Base-by-base conservation (phyloP, 1,284 basidiomycete species). In the Rhodotorula sp. region DNA sequence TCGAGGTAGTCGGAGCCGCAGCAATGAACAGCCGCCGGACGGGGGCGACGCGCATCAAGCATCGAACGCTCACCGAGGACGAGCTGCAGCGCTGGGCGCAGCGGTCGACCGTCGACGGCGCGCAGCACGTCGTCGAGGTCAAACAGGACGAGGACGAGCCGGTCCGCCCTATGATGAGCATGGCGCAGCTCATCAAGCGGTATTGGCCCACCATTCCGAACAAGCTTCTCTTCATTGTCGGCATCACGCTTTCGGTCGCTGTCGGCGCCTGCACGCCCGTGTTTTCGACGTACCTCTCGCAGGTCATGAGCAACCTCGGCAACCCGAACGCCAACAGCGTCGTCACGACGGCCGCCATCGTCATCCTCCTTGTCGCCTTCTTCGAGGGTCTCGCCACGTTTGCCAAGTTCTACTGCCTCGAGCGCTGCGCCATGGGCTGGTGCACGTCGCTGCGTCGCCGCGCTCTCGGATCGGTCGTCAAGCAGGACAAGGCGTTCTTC, bases 401-500 rank as follows among this genome's bases (percentile, higher is more conserved):
- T 10, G 78, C 87, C 73, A 91, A 92, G 82, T 91, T 89, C 81
- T 88, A 88, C 78, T 80, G 90, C 69, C 88, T 93, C 84, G 91
- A 96, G 81, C 84, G 84, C 4, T 83, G 87, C 2, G 90, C 88
- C 0, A 88, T 91, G 80, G 80, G 82, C 12, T 98, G 95, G 95
- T 86, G 92, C 19, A 88, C 87, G 14, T 78, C 80, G 27, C 80
- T 97, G 46, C 89, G 97, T 16, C 81, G 84, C 50, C 74, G 77
- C 0, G 88, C 87, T 10, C 90, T 90, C 77, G 76, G 79, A 23
- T 86, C 83, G 48, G 83, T 98, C 21, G 83, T 98, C 45, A 80
- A 82, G 2, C 95, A 97, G 81, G 93, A 97, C 81, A 93, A 92
- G 81, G 81, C 85, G n/a, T 99, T 90, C 88, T 97, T 95, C 81